phyloP scores from a whole-genome alignment of 768 basidiomycete species.

The Psilocybe cubensis region DNA sequence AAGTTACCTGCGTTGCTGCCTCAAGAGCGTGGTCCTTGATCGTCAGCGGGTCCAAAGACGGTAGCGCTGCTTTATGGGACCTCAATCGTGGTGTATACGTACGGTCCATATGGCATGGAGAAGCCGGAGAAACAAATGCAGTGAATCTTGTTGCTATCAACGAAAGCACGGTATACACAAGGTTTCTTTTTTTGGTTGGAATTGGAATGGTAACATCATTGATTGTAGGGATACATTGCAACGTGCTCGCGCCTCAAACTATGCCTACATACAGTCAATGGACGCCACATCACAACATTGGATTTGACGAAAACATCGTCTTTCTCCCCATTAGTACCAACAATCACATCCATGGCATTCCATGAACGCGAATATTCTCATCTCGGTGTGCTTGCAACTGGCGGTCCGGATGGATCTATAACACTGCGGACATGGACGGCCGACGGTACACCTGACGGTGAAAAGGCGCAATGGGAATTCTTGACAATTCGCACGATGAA shows the following conservation, averaged over 20 bases:
- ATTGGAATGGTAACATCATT: background rate
- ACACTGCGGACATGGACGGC: slow-evolving; percentile 85
- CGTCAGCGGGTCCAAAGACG: slow-evolving; percentile 85
- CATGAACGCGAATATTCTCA: slow-evolving; percentile 87
- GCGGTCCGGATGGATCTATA: slow-evolving; percentile 75
- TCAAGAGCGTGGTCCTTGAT: slow-evolving; percentile 83
- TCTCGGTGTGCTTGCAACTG: slow-evolving; percentile 80
- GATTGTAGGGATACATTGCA: slow-evolving; percentile 79
- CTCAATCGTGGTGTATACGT: slow-evolving; percentile 83
- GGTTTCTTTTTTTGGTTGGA: background rate
- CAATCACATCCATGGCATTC: slow-evolving; percentile 80
- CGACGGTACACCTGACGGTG: slow-evolving; percentile 68
- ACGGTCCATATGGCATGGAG: slow-evolving; percentile 76
- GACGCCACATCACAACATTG: slow-evolving; percentile 70
- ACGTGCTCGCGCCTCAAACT: slow-evolving; percentile 75
- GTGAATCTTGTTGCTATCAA: slow-evolving; percentile 79
- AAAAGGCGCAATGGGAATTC: slow-evolving; percentile 78
- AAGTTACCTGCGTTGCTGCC: slow-evolving; percentile 68
- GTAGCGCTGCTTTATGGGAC: slow-evolving; percentile 90
- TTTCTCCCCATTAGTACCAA: slow-evolving; percentile 48
- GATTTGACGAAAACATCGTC: slow-evolving; percentile 55
- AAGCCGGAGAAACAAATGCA: slow-evolving; percentile 38
- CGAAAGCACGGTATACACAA: slow-evolving; percentile 76
- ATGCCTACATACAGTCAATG: slow-evolving; percentile 88
- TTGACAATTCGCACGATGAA: slow-evolving; percentile 69